phyloP scores from a whole-genome alignment of 2,329 filamentous ascomycete genomes.

The Aspergillus quadrilineatus region DNA sequence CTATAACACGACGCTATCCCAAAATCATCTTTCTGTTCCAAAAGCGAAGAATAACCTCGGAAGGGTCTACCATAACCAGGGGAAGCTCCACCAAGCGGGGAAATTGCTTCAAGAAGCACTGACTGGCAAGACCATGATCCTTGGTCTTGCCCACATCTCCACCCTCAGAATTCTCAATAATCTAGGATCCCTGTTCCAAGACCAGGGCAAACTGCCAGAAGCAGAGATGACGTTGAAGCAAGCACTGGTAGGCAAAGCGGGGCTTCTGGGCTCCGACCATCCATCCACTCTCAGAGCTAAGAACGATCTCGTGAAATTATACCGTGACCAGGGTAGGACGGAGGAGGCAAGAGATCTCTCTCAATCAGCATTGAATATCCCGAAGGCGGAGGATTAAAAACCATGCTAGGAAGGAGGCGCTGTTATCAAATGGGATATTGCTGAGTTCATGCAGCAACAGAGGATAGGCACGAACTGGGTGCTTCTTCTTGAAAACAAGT shows the following conservation, averaged over 20 bases:
- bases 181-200: not conserved
- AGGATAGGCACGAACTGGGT: no score
- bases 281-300: not conserved
- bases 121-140: no score
- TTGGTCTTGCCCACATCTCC: not conserved
- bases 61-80: not conserved
- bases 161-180: not conserved
- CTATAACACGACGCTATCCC: not conserved
- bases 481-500: no score
- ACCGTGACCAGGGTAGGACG: not conserved
- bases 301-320: not conserved
- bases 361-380: no score
- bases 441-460: no score
- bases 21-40: not conserved
- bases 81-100: not conserved
- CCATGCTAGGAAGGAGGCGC: no score
- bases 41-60: not conserved
- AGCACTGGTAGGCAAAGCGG: not conserved
- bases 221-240: not conserved
- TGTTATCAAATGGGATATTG: no score
- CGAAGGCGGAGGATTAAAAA: no score
- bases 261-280: not conserved
- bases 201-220: not conserved
- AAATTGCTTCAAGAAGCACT: not conserved
- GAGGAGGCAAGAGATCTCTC: no score